Evolutionary conservation across 2,329 filamentous ascomycete genomes (phyloP).

Genomic region (Cordyceps cateniannulata): DNA sequence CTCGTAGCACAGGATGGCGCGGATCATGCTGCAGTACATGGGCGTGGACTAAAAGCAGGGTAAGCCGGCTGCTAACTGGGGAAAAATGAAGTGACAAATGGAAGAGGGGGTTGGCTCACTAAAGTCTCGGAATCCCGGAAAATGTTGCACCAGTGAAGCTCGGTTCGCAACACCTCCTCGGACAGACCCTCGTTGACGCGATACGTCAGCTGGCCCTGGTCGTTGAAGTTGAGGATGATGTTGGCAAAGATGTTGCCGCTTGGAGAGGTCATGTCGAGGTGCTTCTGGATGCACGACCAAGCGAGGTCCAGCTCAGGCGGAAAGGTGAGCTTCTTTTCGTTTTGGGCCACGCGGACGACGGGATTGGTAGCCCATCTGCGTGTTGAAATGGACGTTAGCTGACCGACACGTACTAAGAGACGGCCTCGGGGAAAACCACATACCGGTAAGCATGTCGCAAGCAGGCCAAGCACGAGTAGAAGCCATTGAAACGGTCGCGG

Average conservation of each 20-base stretch:
- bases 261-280: not conserved
- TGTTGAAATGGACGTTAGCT: too few relatives aligned
- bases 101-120: not conserved
- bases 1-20: slow-evolving; percentile 1
- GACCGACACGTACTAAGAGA: too few relatives aligned
- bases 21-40: slow-evolving; percentile 7
- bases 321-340: not conserved
- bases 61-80: too few relatives aligned
- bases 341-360: not conserved
- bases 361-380: slow-evolving; percentile 5
- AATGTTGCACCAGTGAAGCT: not conserved
- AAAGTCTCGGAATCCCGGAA: not conserved
- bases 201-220: not conserved
- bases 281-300: not conserved
- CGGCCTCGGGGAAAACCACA: too few relatives aligned
- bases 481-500: slow-evolving; percentile 6
- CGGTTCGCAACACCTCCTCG: not conserved
- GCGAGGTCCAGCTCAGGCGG: not conserved
- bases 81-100: too few relatives aligned
- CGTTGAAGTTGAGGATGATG: not conserved
- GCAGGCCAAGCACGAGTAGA: slow-evolving; percentile 2
- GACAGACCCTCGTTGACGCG: slow-evolving; percentile 4
- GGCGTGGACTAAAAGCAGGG: not conserved
- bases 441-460: slow-evolving; percentile 1
- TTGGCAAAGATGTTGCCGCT: slow-evolving; percentile 1